Percentiles rank a stretch among this genome's conserved stretches.
Conservation (phyloP, 306 rosid genomes). For the Glycyrrhiza uralensis region DNA sequence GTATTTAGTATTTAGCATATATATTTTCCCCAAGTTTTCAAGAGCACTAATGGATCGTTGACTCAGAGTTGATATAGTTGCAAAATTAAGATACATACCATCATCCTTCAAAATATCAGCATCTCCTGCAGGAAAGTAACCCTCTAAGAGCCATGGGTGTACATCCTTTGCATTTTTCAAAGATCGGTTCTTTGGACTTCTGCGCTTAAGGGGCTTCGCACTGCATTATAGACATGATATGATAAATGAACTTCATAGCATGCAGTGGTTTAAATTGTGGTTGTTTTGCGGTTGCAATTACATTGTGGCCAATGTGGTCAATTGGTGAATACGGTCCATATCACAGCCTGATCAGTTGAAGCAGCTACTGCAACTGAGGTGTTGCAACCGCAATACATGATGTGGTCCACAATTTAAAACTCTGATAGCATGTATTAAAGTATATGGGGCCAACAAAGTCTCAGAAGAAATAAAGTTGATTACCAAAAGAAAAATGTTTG, state of each 20-base stretch:
- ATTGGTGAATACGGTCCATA: too few relatives aligned
- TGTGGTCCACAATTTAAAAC: not conserved
- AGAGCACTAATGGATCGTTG: not conserved
- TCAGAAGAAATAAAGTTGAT: slow-evolving; percentile 25
- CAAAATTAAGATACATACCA: slow-evolving; percentile 46
- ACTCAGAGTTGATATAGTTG: not conserved
- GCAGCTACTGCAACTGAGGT: not conserved
- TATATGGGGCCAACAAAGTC: slow-evolving; percentile 2
- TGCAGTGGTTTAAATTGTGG: not conserved
- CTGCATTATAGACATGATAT: slow-evolving; percentile 39
- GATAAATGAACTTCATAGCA: slow-evolving; percentile 22
- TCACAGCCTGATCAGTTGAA: too few relatives aligned
- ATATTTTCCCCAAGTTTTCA: not conserved
- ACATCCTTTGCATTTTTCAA: slow-evolving; percentile 43
- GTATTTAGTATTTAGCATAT: not conserved
- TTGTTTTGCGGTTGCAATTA: not conserved
- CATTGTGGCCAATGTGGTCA: not conserved
- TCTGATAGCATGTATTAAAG: not conserved
- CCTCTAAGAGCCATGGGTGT: slow-evolving; percentile 36
- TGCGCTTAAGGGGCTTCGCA: slow-evolving; percentile 59
- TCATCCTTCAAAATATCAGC: slow-evolving; percentile 57
- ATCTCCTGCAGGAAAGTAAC: slow-evolving; percentile 37
- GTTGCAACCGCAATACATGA: not conserved
- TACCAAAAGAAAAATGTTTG: slow-evolving; percentile 66
- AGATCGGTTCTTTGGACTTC: slow-evolving; percentile 38